Evolutionary conservation across 2,329 filamentous ascomycete species (phyloP).

Genomic region (Nakataea oryzae): DNA sequence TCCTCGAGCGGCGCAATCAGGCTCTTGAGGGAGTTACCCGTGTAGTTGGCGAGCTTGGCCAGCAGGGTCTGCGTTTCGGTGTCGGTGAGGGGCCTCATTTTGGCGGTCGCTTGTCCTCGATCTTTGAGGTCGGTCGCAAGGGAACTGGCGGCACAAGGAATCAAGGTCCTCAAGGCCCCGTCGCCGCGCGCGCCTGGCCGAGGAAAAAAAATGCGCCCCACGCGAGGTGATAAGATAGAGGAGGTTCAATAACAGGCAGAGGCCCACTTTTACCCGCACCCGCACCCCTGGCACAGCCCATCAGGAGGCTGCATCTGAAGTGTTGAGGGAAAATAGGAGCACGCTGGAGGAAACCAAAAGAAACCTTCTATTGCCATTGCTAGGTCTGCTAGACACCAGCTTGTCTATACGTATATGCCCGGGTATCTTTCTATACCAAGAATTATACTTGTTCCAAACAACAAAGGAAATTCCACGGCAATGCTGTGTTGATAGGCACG

Average conservation of each 20-base stretch:
- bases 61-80: slow-evolving; percentile 52
- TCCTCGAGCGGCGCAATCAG: slow-evolving; percentile 66
- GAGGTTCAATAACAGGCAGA: no score
- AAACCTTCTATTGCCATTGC: not conserved
- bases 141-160: not conserved
- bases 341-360: not conserved
- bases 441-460: not conserved
- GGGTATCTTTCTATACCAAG: slow-evolving; percentile 1
- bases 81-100: slow-evolving; percentile 15
- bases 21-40: slow-evolving; percentile 74
- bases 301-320: not conserved
- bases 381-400: not conserved
- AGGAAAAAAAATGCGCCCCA: slow-evolving; percentile 2
- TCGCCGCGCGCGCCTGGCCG: not conserved
- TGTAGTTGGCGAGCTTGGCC: slow-evolving; percentile 89
- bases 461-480: not conserved
- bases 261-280: not conserved
- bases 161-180: not conserved
- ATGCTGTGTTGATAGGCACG: not conserved
- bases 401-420: not conserved
- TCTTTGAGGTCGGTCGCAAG: not conserved
- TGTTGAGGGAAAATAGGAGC: not conserved
- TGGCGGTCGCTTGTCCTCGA: not conserved
- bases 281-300: not conserved
- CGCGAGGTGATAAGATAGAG: slow-evolving; percentile 1